Base-by-base conservation (phyloP, 1,284 basidiomycete genomes). In the Takashimella koratensis region DNA sequence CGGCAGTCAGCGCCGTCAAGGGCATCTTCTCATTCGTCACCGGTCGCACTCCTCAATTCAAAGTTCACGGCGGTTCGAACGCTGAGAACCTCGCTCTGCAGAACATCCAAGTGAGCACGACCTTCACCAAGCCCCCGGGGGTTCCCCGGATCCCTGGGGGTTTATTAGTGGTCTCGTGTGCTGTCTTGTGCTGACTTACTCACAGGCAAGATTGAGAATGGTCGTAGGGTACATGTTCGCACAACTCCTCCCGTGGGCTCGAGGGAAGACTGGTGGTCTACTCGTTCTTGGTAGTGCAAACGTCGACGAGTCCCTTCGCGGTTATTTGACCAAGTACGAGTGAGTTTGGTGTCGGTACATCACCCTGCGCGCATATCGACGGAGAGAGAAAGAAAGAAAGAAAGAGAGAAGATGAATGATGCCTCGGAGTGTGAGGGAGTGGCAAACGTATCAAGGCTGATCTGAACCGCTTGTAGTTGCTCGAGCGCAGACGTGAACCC, bases 251-350 rank as follows among this genome's bases (percentile, higher is more conserved):
- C 96, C 93, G 1, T 98, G 91, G 88, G 89, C 88, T 0, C 79
- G 95, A 56, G 92, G 92, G 0, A 83, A 84, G 65, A 76, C 77
- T 46, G 95, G 96, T 6, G 90, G 92, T 2, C 76, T 99, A 24
- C 83, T 98, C 24, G 96, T 98, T 0, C 81, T 98, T 10, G 95
- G 96, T 4, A 94, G 90, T 60, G 94, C 96, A 20, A 98, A 98
- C 69, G 96, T 98, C 8, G 96, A 98, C 68, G 96, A 98, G 79
- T 94, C 90, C 76, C 80, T 98, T 55, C 85, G 96, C 54, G 96
- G 96, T 3, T 98, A 98, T 74, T 78, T 97, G 58, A 99, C 96
- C 1, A 98, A 98, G 78, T 98, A 98, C 72, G 96, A 99, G 75
- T 93, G 84, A 49, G 62, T 41, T 26, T n/a, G n/a, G n/a, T n/a